Percentiles rank a stretch among this genome's conserved stretches.
These are phyloP conservation scores for Phytomonas francai DNA, from an alignment of 208 protist genomes.

Conservation along the genomic window DNA sequence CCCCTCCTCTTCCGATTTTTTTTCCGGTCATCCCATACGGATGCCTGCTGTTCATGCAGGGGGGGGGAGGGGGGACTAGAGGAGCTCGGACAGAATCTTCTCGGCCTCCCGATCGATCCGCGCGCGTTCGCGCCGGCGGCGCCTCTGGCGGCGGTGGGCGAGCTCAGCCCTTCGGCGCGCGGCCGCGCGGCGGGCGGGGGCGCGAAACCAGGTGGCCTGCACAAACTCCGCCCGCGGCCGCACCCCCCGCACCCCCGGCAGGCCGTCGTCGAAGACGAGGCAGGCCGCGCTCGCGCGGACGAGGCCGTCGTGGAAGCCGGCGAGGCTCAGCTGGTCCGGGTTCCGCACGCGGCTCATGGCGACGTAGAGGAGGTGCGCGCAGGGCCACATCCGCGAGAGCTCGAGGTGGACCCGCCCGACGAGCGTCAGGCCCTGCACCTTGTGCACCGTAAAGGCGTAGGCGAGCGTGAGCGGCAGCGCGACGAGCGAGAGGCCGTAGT, in stretches of 20 bases:
- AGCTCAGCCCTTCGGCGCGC: conserved; percentile 20
- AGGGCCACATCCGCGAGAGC: conserved; percentile 85
- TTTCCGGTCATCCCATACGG: too few relatives aligned
- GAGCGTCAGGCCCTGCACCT: conserved; percentile 86
- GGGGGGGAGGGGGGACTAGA: too few relatives aligned
- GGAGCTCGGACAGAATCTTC: not conserved
- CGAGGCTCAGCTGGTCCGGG: conserved; percentile 74
- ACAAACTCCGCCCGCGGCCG: conserved; percentile 48
- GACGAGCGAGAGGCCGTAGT: conserved; percentile 54
- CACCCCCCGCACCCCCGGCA: conserved; percentile 40
- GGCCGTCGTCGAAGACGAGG: conserved; percentile 69
- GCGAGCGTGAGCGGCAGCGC: conserved; percentile 73
- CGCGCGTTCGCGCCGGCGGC: conserved; percentile 6
- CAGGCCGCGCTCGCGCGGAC: conserved; percentile 62
- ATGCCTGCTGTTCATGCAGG: too few relatives aligned
- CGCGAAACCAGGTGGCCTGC: conserved; percentile 50
- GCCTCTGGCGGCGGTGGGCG: conserved; percentile 17
- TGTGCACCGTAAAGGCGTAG: conserved; percentile 91
- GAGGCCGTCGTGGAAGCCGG: conserved; percentile 41
- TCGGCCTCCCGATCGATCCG: too few relatives aligned
- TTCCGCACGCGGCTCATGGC: conserved; percentile 83
- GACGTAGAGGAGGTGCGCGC: conserved; percentile 84
- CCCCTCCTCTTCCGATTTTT: too few relatives aligned
- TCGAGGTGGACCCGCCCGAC: conserved; percentile 78
- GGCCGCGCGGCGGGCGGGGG: conserved; percentile 38